Conservation (phyloP, 2,329 filamentous ascomycete genomes). For the Cytospora piceicola region DNA sequence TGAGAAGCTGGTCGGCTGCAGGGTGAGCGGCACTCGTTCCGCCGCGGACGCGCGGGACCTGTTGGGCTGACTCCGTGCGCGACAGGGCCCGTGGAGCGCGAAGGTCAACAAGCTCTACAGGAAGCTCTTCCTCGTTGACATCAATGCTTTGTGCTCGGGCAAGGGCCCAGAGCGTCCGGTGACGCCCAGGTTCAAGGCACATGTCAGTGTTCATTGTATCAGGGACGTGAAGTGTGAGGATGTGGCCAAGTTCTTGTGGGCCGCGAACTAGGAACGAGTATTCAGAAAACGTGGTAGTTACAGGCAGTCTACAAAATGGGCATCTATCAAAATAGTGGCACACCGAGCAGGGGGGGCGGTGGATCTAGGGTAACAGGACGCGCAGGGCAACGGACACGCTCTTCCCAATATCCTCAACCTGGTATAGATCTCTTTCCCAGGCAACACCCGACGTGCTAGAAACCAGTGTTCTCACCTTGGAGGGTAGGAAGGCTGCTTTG, state of each 20-base stretch:
- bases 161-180: background rate
- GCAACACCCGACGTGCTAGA: no score
- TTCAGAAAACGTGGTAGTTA: background rate
- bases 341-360: background rate
- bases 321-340: background rate
- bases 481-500: background rate
- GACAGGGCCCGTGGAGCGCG: background rate
- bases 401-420: background rate
- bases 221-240: background rate
- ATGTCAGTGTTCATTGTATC: background rate
- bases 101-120: constrained; percentile 2
- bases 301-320: background rate
- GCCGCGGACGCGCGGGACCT: background rate
- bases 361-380: no score
- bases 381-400: no score
- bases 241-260: background rate
- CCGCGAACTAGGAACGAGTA: background rate
- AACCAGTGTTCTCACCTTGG: background rate
- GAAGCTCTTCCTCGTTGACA: constrained; percentile 4
- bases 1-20: background rate
- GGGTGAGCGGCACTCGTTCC: background rate
- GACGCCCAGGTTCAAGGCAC: background rate
- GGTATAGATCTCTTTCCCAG: background rate
- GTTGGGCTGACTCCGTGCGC: background rate
- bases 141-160: background rate